Base-by-base conservation (phyloP, 805 yeast genomes). In the Debaryomyces hansenii region DNA sequence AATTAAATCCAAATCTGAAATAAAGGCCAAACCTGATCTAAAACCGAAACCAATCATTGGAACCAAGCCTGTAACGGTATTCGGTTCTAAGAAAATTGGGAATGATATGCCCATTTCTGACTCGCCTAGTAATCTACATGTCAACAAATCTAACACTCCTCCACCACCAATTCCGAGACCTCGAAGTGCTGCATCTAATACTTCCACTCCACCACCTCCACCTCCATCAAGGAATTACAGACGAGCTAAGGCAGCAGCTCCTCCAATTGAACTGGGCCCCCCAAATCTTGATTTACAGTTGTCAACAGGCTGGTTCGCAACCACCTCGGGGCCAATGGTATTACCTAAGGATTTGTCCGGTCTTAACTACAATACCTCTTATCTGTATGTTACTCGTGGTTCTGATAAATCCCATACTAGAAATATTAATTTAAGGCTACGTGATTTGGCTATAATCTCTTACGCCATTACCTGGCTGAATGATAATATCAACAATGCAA, bases 281-380 rank as follows among this genome's bases (percentile, higher is more conserved):
- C 78, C 80, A 0, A 56, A 58, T 0, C 37, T 77, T 2, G 72
- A 80, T 51, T 52, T 79, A 29, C 76, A 79, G 39, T 58, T 79
- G 3, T 43, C 57, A 0, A 55, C 73, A 0, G 75, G 76, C 1
- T 80, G 84, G 84, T 80, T 68, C 58, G 66, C 74, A 0, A 56
- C 63, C 11, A 54, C 59, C 7, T 50, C 59, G 4, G 54, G 60
- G 3, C 43, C 58, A 1, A 52, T 44, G 3, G 42, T 46, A 1
- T 50, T 77, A n/a, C 84, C 84, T 1, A 41, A 48, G 9, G 60
- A 60, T 38, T 58, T 80, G 3, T 41, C 56, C 18, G 75, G 75
- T 0, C 57, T 69, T 29, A 69, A 67, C 47, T 72, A 65, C 53
- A 40, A 55, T 4, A 51, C 67, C 1, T 52, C 63, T 1, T 54